Percentiles rank a stretch among this genome's conserved stretches.
phyloP scores from a whole-genome alignment of 192 early-diverging fungal genomes.

The Lobosporangium transversale region DNA sequence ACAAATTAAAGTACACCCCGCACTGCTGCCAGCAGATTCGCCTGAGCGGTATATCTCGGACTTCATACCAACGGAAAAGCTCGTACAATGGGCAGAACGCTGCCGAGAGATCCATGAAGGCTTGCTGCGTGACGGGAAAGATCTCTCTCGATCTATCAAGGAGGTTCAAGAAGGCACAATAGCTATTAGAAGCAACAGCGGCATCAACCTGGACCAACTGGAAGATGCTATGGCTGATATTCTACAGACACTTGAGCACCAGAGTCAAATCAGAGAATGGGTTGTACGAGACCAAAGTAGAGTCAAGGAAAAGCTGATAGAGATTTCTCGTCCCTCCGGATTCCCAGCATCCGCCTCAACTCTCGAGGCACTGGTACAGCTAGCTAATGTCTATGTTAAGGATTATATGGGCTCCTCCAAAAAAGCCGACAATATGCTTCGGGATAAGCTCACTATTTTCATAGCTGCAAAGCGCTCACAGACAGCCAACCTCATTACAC shows the following conservation, averaged over 20 bases:
- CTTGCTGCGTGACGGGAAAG: conserved; percentile 32
- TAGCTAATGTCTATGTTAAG: conserved; percentile 54
- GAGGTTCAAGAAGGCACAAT: conserved; percentile 48
- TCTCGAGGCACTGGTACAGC: conserved; percentile 57
- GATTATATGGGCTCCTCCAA: conserved; percentile 53
- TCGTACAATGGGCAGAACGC: conserved; percentile 42
- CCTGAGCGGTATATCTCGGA: conserved; percentile 46
- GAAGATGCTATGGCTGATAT: conserved; percentile 46
- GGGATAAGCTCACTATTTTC: conserved; percentile 42
- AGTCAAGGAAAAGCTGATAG: conserved; percentile 14
- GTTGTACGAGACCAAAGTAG: conserved; percentile 25
- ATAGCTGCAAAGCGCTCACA: conserved; percentile 46
- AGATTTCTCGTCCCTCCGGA: conserved; percentile 19
- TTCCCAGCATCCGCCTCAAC: conserved; percentile 39
- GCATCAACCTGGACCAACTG: conserved; percentile 47
- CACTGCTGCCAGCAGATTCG: conserved; percentile 35
- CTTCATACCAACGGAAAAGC: conserved; percentile 52
- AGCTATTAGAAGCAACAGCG: conserved; percentile 40
- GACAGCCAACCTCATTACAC: conserved; percentile 50
- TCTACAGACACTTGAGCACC: conserved; percentile 34
- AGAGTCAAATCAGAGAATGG: conserved; percentile 38
- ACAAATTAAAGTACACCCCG: conserved; percentile 59
- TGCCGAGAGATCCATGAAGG: conserved; percentile 46
- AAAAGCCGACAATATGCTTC: conserved; percentile 32
- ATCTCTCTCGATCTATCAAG: conserved; percentile 36